phyloP scores from a whole-genome alignment of 495 filamentous ascomycete genomes.

The Penicillium pulvis region DNA sequence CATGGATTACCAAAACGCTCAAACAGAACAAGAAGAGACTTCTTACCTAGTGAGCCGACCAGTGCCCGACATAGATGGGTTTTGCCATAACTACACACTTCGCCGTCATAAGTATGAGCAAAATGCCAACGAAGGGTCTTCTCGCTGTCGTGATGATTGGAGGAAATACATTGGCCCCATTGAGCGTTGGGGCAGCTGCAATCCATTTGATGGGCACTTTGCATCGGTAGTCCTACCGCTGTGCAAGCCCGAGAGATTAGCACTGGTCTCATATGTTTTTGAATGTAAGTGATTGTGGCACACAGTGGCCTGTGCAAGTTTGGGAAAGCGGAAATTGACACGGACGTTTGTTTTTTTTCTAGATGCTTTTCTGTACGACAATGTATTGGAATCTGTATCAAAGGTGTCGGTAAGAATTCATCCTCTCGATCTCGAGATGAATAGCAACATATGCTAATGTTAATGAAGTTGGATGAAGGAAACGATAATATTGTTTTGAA shows the following conservation, averaged over 20 bases:
- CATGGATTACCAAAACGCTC: not conserved
- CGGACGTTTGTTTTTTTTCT: not conserved
- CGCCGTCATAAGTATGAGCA: conserved; percentile 24
- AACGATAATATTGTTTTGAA: conserved; percentile 22
- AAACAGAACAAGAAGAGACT: too few species aligned
- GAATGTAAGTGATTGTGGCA: conserved; percentile 18
- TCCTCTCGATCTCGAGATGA: too few species aligned
- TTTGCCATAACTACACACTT: conserved; percentile 20
- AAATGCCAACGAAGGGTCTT: conserved; percentile 22
- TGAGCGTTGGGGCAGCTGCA: conserved; percentile 27
- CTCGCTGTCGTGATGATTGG: conserved; percentile 24
- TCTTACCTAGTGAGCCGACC: too few species aligned
- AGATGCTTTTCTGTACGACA: conserved; percentile 30
- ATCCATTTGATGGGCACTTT: conserved; percentile 26
- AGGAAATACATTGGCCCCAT: conserved; percentile 24
- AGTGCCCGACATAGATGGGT: conserved; percentile 15
- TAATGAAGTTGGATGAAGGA: conserved; percentile 18
- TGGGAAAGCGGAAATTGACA: not conserved
- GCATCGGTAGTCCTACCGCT: conserved; percentile 22
- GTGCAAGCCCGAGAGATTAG: conserved; percentile 24
- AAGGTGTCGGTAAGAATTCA: conserved; percentile 16
- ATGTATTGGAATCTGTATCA: conserved; percentile 27
- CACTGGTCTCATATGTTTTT: conserved; percentile 23
- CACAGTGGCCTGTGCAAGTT: not conserved
- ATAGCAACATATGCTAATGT: not conserved